These are phyloP conservation scores for Kingdonia uniflora DNA, from an alignment of 164 flowering plant species.

Conservation along the genomic window DNA sequence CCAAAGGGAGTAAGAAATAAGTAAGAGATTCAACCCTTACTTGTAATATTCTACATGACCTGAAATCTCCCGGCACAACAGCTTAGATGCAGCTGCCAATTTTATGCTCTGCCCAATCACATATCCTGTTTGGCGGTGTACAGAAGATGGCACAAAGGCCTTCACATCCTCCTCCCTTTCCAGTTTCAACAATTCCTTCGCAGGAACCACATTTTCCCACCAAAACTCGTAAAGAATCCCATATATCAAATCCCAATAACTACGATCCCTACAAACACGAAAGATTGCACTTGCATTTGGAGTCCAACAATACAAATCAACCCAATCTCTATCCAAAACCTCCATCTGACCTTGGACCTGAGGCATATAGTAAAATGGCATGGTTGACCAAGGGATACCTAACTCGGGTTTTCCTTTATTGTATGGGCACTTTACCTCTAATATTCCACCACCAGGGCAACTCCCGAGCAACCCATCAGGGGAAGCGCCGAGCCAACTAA, in stretches of 20 bases:
- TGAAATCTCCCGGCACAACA: slow-evolving; percentile 72
- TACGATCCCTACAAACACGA: slow-evolving; percentile 51
- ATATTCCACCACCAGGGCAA: slow-evolving; percentile 60
- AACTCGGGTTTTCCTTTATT: slow-evolving; percentile 89
- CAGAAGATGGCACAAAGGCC: slow-evolving; percentile 45
- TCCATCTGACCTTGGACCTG: slow-evolving; percentile 99
- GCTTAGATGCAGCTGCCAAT: slow-evolving; percentile 56
- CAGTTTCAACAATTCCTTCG: slow-evolving; percentile 51
- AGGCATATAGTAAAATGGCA: slow-evolving; percentile 97
- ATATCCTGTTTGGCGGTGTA: slow-evolving; percentile 66
- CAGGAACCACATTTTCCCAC: slow-evolving; percentile 95
- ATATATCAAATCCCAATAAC: slow-evolving; percentile 71
- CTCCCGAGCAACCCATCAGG: slow-evolving; percentile 86
- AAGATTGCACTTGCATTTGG: slow-evolving; percentile 83
- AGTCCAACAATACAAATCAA: slow-evolving; percentile 93
- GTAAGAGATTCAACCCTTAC: not conserved
- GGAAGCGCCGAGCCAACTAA: slow-evolving; percentile 89
- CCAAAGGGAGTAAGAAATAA: too few relatives aligned
- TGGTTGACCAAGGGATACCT: slow-evolving; percentile 67
- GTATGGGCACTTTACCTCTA: slow-evolving; percentile 96
- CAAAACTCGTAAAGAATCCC: slow-evolving; percentile 79
- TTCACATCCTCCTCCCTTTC: slow-evolving; percentile 46
- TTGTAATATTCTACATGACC: slow-evolving; percentile 60
- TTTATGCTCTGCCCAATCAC: slow-evolving; percentile 45
- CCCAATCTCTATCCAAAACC: slow-evolving; percentile 87